Conservation (phyloP, 1,284 basidiomycete species). For the Apiotrichum gamsii region DNA sequence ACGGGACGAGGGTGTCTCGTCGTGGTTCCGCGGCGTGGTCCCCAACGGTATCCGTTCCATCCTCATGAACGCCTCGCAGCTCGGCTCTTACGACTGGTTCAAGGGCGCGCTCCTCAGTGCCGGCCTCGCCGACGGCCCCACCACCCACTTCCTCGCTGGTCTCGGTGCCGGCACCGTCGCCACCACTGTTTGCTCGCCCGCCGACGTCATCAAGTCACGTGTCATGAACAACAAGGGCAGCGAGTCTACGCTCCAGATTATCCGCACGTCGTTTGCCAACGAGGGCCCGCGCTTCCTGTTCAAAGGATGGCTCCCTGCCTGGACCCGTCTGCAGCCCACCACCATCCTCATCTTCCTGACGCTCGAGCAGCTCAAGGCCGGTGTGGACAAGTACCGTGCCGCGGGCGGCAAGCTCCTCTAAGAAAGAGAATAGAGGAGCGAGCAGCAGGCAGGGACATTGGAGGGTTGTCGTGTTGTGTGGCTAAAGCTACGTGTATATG, state of each 20-base stretch:
- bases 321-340: conserved; percentile 76
- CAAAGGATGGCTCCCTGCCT: conserved; percentile 64
- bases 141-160: conserved; percentile 73
- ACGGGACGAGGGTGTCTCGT: conserved; percentile 68
- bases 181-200: conserved; percentile 88
- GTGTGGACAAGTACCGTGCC: conserved; percentile 36
- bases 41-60: conserved; percentile 81
- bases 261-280: conserved; percentile 62
- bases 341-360: conserved; percentile 58
- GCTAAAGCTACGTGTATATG: too few relatives aligned
- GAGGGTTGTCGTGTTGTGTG: too few relatives aligned
- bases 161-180: conserved; percentile 85
- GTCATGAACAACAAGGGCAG: conserved; percentile 89
- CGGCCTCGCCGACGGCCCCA: conserved; percentile 68
- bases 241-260: conserved; percentile 65
- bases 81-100: conserved; percentile 87
- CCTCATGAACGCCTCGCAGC: conserved; percentile 85
- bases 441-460: too few relatives aligned
- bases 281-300: conserved; percentile 90
- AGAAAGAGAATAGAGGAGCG: neutral
- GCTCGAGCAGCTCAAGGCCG: conserved; percentile 55
- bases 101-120: conserved; percentile 69
- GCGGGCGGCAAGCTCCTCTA: conserved; percentile 22
- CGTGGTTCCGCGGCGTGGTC: conserved; percentile 68
- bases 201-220: conserved; percentile 76